Evolutionary conservation across 2,329 filamentous ascomycete genomes (phyloP).

Genomic region (Chaetomium strumarium): DNA sequence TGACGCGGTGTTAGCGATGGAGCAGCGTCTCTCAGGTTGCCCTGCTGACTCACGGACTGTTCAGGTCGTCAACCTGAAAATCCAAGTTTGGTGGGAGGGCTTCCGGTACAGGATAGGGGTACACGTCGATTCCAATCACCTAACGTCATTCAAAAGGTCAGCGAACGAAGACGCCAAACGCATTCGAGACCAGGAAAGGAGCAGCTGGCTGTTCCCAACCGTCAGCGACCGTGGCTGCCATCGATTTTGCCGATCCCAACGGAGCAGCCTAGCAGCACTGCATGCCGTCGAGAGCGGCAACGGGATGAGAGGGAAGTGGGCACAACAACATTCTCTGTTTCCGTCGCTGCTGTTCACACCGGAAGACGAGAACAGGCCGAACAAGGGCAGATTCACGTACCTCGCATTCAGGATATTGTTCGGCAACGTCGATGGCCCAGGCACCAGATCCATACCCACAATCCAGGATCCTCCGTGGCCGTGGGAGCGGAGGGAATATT

Average conservation of each 20-base stretch:
- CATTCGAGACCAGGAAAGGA: no score
- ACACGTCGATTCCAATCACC: constrained; percentile 68
- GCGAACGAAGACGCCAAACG: neutral
- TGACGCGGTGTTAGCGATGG: constrained; percentile 25
- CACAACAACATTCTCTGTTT: neutral
- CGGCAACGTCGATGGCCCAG: constrained; percentile 65
- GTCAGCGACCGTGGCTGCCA: neutral
- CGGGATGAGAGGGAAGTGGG: neutral
- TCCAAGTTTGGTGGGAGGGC: constrained; percentile 60
- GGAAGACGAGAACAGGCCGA: constrained; percentile 8
- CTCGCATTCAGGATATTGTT: constrained; percentile 57
- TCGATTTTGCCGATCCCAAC: neutral
- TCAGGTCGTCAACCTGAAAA: constrained; percentile 67
- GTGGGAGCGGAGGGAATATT: constrained; percentile 61
- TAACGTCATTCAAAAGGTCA: constrained; percentile 30
- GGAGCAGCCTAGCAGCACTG: neutral
- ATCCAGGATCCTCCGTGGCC: constrained; percentile 57
- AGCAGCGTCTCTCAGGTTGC: no score
- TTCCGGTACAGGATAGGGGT: constrained; percentile 62
- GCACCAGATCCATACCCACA: constrained; percentile 66
- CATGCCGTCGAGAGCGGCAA: neutral
- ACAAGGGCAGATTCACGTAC: constrained; percentile 35
- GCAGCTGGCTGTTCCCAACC: neutral
- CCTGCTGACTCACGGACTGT: constrained; percentile 45
- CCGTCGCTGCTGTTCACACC: neutral